phyloP scores from a whole-genome alignment of 768 basidiomycete species.

The Gloeopeniophorella convolvens region DNA sequence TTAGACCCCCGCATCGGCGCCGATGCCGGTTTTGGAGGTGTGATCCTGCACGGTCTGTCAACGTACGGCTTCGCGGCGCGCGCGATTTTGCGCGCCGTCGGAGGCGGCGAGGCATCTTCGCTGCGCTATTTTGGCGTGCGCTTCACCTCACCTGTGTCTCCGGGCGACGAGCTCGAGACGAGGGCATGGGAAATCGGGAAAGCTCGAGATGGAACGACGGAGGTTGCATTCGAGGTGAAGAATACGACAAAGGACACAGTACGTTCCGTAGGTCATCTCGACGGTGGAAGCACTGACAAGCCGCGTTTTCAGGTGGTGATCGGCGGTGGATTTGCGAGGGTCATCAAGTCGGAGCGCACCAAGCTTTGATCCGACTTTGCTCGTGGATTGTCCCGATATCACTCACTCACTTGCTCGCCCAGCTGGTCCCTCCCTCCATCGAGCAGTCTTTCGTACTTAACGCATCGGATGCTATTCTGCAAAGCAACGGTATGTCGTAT shows the following conservation, averaged over 20 bases:
- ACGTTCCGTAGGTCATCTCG: constrained; percentile 9
- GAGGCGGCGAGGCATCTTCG: constrained; percentile 50
- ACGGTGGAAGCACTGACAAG: neutral
- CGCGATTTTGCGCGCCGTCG: constrained; percentile 59
- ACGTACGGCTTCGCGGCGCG: constrained; percentile 80
- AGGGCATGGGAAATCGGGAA: constrained; percentile 70
- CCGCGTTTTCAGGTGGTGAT: constrained; percentile 4
- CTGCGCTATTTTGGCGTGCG: constrained; percentile 64
- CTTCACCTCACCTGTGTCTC: constrained; percentile 80
- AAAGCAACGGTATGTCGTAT: too few relatives aligned
- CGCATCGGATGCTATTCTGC: too few relatives aligned
- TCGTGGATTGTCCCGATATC: neutral
- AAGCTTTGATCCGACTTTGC: neutral
- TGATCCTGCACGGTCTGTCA: constrained; percentile 80
- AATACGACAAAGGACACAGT: constrained; percentile 36
- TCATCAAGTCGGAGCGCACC: constrained; percentile 1
- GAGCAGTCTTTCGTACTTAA: too few relatives aligned
- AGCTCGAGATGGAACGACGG: constrained; percentile 30
- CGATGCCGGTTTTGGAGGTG: constrained; percentile 71
- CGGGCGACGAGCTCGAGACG: constrained; percentile 77
- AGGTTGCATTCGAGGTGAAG: constrained; percentile 36
- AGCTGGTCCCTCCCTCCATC: too few relatives aligned
- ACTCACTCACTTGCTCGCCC: too few relatives aligned
- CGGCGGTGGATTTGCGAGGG: constrained; percentile 12
- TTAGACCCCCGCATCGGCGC: constrained; percentile 70